These are phyloP conservation scores for Irpex sp. DNA, from an alignment of 1,284 basidiomycete species.

Conservation along the genomic window DNA sequence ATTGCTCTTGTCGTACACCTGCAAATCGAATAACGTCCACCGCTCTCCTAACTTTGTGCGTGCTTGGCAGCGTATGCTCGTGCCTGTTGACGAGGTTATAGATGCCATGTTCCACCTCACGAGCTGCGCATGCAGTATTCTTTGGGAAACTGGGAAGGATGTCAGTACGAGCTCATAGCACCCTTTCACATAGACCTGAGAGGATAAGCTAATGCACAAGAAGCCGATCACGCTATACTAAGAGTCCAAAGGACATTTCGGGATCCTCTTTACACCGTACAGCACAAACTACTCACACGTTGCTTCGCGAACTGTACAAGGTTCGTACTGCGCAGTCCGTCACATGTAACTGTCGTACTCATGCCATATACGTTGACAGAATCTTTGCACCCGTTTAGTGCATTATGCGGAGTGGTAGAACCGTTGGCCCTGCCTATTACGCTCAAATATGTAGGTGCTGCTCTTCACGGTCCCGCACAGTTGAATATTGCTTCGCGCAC, in stretches of 20 bases:
- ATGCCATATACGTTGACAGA: background rate
- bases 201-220: background rate
- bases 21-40: constrained; percentile 7
- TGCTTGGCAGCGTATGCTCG: background rate
- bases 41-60: background rate
- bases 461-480: background rate
- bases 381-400: background rate
- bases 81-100: background rate
- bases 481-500: background rate
- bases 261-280: background rate
- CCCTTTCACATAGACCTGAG: background rate
- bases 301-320: background rate
- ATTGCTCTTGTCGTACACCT: constrained; percentile 4
- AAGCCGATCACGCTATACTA: background rate
- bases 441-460: background rate
- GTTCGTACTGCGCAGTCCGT: background rate
- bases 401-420: background rate
- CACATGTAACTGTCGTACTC: background rate
- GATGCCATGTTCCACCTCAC: background rate
- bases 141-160: background rate
- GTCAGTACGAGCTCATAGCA: too few relatives aligned
- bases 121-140: background rate
- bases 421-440: background rate
- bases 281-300: background rate
- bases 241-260: background rate